Percentiles rank a stretch among this genome's conserved stretches.
These are phyloP conservation scores for Solanum chilense DNA, from an alignment of 257 asterid genomes.

Conservation along the genomic window DNA sequence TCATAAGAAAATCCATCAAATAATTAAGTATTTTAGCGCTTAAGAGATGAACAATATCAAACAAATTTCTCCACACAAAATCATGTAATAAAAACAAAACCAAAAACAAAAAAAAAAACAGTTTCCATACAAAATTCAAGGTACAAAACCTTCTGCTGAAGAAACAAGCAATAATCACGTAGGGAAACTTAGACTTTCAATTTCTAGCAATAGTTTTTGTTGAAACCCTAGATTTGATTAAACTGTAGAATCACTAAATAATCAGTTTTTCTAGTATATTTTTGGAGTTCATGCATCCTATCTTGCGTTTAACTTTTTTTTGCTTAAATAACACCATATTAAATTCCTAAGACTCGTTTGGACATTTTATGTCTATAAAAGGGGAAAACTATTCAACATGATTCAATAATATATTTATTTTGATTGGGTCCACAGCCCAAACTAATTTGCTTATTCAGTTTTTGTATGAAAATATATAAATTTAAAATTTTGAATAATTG, in stretches of 20 bases:
- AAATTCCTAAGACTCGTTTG: not conserved
- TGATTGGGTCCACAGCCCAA: no score
- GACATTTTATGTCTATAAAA: not conserved
- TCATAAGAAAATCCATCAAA: not conserved
- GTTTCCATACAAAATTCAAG: not conserved
- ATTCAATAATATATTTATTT: no score
- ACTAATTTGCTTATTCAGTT: not conserved
- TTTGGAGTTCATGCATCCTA: not conserved
- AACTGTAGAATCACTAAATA: not conserved
- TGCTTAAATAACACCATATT: not conserved
- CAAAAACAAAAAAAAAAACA: not conserved
- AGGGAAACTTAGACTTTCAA: not conserved
- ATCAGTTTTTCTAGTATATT: not conserved
- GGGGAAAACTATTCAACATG: not conserved
- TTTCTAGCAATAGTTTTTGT: not conserved
- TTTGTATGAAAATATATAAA: not conserved
- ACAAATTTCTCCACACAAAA: not conserved
- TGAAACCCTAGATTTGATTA: not conserved
- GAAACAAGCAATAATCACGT: not conserved
- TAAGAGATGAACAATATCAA: not conserved
- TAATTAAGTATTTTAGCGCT: not conserved
- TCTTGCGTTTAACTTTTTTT: not conserved
- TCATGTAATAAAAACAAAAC: not conserved
- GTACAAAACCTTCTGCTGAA: not conserved
- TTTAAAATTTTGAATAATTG: not conserved